These are phyloP conservation scores for Amaranthus cruentus DNA, from an alignment of 148 eudicot genomes.

Conservation along the genomic window DNA sequence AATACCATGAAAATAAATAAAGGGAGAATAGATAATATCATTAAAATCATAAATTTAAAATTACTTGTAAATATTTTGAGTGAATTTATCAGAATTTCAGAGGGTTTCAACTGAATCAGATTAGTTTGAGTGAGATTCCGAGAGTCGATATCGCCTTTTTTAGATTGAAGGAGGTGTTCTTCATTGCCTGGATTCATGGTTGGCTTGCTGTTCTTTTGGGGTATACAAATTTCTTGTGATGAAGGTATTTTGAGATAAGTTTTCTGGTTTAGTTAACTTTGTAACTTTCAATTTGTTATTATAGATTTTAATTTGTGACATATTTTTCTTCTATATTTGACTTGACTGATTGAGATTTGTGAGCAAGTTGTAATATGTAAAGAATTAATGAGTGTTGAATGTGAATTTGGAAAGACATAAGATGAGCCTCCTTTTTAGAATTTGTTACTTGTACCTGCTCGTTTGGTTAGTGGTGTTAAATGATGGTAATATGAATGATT, in stretches of 20 bases:
- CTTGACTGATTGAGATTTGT: background rate
- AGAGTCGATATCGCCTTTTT: background rate
- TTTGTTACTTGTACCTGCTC: no score
- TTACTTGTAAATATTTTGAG: conserved; percentile 12
- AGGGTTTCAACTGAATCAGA: conserved; percentile 2
- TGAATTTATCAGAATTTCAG: conserved; percentile 8
- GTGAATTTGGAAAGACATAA: no score
- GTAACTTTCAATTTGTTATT: background rate
- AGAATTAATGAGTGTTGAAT: no score
- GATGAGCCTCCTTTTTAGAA: no score
- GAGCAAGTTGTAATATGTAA: background rate
- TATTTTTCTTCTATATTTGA: no score
- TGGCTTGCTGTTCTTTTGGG: background rate
- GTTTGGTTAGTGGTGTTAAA: no score
- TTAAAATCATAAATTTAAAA: background rate
- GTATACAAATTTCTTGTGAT: background rate
- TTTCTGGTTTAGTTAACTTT: background rate
- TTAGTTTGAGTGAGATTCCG: no score
- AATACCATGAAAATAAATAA: conserved; percentile 9
- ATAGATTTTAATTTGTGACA: no score
- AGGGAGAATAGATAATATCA: conserved; percentile 12
- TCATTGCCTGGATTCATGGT: conserved; percentile 8
- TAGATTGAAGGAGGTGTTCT: background rate
- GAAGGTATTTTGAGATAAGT: background rate
- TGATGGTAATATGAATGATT: no score